A percentile compares a stretch with the other conserved stretches of the same genome.
phyloP scores from a whole-genome alignment of 345 rosid genomes.

The Combretum micranthum region DNA sequence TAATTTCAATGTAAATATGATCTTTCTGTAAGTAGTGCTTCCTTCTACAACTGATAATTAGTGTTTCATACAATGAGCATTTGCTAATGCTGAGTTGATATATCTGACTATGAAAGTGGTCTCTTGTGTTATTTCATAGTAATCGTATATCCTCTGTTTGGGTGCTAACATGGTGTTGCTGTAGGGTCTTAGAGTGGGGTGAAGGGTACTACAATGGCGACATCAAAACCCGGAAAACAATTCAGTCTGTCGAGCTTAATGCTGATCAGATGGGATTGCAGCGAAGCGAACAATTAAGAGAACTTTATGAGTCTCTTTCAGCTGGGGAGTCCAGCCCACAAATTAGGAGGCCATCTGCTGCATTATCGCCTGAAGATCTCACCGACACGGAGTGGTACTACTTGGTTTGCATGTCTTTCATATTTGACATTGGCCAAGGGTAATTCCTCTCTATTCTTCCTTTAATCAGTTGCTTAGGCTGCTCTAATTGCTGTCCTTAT shows the following conservation, averaged over 20 bases:
- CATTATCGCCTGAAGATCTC: conserved; percentile 49
- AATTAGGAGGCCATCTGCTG: conserved; percentile 32
- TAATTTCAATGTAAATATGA: too few relatives aligned
- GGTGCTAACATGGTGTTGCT: neutral
- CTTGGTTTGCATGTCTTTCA: conserved; percentile 48
- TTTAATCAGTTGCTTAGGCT: neutral
- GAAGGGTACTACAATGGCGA: conserved; percentile 52
- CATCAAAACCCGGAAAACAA: conserved; percentile 43
- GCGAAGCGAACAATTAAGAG: conserved; percentile 41
- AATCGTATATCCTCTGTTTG: neutral
- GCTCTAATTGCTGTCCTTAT: too few relatives aligned
- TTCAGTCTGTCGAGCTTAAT: conserved; percentile 34
- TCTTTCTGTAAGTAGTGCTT: too few relatives aligned
- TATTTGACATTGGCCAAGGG: conserved; percentile 41
- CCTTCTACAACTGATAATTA: too few relatives aligned
- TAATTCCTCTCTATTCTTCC: conserved; percentile 13
- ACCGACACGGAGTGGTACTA: conserved; percentile 50
- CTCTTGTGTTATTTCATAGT: neutral
- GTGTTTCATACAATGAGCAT: too few relatives aligned
- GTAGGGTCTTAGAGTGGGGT: conserved; percentile 39
- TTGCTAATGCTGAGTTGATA: too few relatives aligned
- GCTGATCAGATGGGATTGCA: conserved; percentile 26
- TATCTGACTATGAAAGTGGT: neutral
- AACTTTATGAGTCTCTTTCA: conserved; percentile 32
- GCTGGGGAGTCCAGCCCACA: conserved; percentile 32